Evolutionary conservation across 1,284 basidiomycete genomes (phyloP).

Genomic region (Fomitopsis schrenkii): DNA sequence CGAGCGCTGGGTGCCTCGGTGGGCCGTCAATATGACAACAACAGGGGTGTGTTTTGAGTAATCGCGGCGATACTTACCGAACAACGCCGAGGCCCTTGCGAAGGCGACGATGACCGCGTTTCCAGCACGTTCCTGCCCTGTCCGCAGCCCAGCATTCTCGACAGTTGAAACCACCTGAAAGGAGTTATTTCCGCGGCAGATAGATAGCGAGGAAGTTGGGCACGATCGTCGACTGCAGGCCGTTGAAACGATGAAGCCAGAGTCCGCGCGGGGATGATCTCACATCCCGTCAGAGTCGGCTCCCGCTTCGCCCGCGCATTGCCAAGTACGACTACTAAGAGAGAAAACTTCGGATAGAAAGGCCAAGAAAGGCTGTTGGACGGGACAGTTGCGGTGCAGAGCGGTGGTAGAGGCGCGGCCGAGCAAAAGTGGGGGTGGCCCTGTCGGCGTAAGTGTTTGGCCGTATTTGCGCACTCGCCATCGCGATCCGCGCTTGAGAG

Average conservation of each 20-base stretch:
- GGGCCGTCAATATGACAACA: too few relatives aligned
- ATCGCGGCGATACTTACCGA: background rate
- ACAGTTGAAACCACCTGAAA: too few relatives aligned
- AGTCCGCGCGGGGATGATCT: background rate
- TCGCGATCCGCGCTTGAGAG: slow-evolving; percentile 6
- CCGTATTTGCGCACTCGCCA: background rate
- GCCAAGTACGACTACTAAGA: background rate
- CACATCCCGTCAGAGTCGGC: background rate
- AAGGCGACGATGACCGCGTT: background rate
- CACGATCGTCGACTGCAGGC: background rate
- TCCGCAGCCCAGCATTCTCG: background rate
- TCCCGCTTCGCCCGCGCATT: background rate
- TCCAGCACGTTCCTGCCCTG: background rate
- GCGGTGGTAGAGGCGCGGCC: background rate
- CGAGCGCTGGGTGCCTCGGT: background rate
- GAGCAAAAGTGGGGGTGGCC: background rate
- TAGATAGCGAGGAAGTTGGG: background rate
- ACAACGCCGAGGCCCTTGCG: background rate
- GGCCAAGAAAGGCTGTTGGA: background rate
- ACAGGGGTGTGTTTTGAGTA: background rate
- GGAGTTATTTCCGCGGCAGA: background rate
- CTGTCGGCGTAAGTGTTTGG: slow-evolving; percentile 4
- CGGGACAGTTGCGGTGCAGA: background rate
- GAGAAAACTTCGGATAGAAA: background rate
- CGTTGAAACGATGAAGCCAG: background rate